Percentiles rank a stretch among this genome's conserved stretches.
These are phyloP conservation scores for Tylopilus intermedius DNA, from an alignment of 768 basidiomycete species.

Conservation along the genomic window DNA sequence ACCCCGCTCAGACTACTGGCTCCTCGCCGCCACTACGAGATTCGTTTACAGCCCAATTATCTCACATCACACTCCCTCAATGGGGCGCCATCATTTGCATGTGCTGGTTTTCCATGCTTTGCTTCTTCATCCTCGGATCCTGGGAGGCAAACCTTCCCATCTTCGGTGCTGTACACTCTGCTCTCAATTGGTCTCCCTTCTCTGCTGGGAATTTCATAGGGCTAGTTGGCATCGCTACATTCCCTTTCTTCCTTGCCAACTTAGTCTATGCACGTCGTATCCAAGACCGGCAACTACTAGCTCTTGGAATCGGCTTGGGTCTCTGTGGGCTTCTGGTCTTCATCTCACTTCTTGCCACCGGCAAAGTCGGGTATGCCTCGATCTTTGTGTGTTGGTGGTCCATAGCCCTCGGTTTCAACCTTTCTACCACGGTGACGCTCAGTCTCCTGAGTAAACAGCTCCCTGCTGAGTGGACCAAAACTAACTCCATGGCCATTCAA, in stretches of 20 bases:
- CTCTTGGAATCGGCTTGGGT: constrained; percentile 48
- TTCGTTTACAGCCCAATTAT: constrained; percentile 8
- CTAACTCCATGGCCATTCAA: constrained; percentile 54
- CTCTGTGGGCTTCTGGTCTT: constrained; percentile 48
- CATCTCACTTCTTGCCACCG: constrained; percentile 39
- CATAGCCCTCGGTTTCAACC: constrained; percentile 67
- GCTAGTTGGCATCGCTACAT: constrained; percentile 54
- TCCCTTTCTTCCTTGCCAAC: constrained; percentile 65
- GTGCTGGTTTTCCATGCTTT: constrained; percentile 68
- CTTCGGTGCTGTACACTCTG: constrained; percentile 40
- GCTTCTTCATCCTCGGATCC: constrained; percentile 64
- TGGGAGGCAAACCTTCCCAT: constrained; percentile 70
- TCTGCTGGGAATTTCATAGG: constrained; percentile 68
- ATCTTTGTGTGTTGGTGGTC: constrained; percentile 42
- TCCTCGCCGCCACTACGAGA: constrained; percentile 1
- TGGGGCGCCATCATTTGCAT: constrained; percentile 57
- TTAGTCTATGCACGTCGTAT: constrained; percentile 51
- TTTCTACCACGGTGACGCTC: constrained; percentile 65
- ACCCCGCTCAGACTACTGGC: not conserved
- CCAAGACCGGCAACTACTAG: constrained; percentile 58
- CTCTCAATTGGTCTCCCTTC: constrained; percentile 55
- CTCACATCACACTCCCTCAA: constrained; percentile 28
- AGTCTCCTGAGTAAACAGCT: constrained; percentile 66
- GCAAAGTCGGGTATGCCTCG: constrained; percentile 42
- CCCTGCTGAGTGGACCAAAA: constrained; percentile 55